These are phyloP conservation scores for Moesziomyces parantarcticus DNA, from an alignment of 1,284 basidiomycete genomes.

Conservation along the genomic window DNA sequence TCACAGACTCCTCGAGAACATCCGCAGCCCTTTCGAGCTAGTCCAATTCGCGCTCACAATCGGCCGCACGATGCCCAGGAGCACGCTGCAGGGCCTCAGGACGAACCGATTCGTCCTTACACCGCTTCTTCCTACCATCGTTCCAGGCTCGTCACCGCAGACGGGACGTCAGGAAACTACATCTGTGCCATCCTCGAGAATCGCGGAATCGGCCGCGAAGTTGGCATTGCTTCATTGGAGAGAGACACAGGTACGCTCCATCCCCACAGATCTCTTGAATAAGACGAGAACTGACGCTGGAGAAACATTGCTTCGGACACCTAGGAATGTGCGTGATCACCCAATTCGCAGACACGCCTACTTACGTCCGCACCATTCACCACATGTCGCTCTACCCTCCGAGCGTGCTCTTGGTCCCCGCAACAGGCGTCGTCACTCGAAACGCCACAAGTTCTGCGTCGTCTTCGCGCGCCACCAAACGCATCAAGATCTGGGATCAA, in stretches of 20 bases:
- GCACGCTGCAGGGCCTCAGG: not conserved
- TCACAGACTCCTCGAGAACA: constrained; percentile 2
- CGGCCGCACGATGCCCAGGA: not conserved
- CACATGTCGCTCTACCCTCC: constrained; percentile 83
- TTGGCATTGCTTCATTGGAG: constrained; percentile 86
- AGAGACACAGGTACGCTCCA: constrained; percentile 76
- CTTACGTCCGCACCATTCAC: constrained; percentile 86
- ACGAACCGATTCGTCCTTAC: constrained; percentile 25
- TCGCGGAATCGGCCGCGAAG: constrained; percentile 77
- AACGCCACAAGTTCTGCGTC: not conserved
- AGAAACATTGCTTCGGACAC: constrained; percentile 68
- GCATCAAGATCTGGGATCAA: not conserved
- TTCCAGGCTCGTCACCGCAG: constrained; percentile 32
- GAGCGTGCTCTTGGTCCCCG: constrained; percentile 72
- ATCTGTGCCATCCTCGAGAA: constrained; percentile 47
- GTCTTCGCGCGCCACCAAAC: constrained; percentile 5
- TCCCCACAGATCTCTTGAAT: not conserved
- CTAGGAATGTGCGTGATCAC: constrained; percentile 19
- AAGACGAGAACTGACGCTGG: not conserved
- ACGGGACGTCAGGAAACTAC: constrained; percentile 33
- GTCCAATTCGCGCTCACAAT: too few relatives aligned
- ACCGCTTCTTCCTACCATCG: constrained; percentile 47
- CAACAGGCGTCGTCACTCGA: not conserved
- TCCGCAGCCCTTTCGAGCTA: not conserved
- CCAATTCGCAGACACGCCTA: constrained; percentile 70